Evolutionary conservation across 768 basidiomycete genomes (phyloP).

Genomic region (Suillus weaverae): DNA sequence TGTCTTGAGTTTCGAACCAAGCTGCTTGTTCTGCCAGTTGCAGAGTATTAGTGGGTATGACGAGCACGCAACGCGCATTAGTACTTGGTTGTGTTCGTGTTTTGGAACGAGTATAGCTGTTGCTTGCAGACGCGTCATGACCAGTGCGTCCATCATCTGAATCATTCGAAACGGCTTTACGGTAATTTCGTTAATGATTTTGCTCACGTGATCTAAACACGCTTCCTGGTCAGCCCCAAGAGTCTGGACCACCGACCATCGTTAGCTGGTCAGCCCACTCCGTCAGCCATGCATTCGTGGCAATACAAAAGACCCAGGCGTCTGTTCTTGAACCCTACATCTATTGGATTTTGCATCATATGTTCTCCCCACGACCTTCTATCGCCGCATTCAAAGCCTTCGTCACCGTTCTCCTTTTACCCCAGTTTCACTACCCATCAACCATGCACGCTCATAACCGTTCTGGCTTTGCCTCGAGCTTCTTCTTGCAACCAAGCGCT

Average conservation of each 20-base stretch:
- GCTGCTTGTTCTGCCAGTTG: neutral
- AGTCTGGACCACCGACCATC: neutral
- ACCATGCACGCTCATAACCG: constrained; percentile 7
- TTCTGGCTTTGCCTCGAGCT: constrained; percentile 5
- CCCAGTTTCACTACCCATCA: constrained; percentile 11
- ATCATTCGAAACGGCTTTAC: neutral
- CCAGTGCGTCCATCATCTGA: neutral
- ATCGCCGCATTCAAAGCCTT: constrained; percentile 6
- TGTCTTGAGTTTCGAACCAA: neutral
- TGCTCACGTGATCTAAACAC: neutral
- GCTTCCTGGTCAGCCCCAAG: constrained; percentile 1
- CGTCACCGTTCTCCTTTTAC: constrained; percentile 6
- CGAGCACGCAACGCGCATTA: neutral
- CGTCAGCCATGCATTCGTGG: constrained; percentile 17
- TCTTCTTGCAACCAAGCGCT: constrained; percentile 7
- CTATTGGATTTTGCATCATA: neutral
- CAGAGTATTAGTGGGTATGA: neutral
- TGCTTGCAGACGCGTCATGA: neutral
- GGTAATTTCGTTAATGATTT: neutral
- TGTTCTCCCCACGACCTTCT: neutral
- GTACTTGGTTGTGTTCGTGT: neutral
- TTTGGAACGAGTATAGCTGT: neutral
- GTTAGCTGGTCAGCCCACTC: constrained; percentile 5
- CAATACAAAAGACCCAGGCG: constrained; percentile 8
- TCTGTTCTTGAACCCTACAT: neutral